These are phyloP conservation scores for Boletus subparvulus DNA, from an alignment of 768 basidiomycete species.

Conservation along the genomic window DNA sequence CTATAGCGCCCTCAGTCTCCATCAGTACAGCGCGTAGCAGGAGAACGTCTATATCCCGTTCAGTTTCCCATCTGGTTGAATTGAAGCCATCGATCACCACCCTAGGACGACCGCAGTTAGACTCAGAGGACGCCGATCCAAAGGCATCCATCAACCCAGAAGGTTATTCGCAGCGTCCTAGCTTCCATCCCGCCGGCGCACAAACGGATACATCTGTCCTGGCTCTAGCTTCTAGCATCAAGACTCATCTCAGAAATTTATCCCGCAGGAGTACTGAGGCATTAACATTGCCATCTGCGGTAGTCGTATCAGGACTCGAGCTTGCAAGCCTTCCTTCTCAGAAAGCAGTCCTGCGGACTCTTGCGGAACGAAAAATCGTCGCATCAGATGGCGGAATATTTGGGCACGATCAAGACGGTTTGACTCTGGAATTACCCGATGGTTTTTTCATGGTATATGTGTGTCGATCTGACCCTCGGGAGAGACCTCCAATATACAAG, in stretches of 20 bases:
- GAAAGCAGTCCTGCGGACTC: slow-evolving; percentile 51
- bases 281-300: slow-evolving; percentile 49
- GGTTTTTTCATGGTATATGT: slow-evolving; percentile 74
- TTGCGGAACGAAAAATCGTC: slow-evolving; percentile 51
- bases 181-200: slow-evolving; percentile 4
- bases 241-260: slow-evolving; percentile 7
- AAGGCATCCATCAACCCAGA: background rate
- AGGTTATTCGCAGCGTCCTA: slow-evolving; percentile 4
- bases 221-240: slow-evolving; percentile 10
- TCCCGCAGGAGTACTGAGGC: slow-evolving; percentile 20
- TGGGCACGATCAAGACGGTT: slow-evolving; percentile 26
- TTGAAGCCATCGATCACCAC: slow-evolving; percentile 16
- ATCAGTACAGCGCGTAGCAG: slow-evolving; percentile 27
- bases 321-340: slow-evolving; percentile 54
- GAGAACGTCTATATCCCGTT: slow-evolving; percentile 25
- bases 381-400: slow-evolving; percentile 31
- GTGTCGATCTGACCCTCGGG: slow-evolving; percentile 59
- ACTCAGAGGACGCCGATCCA: slow-evolving; percentile 12
- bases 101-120: slow-evolving; percentile 14
- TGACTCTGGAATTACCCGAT: slow-evolving; percentile 46
- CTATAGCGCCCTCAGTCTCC: slow-evolving; percentile 14
- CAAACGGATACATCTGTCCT: slow-evolving; percentile 20
- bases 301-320: slow-evolving; percentile 75
- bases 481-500: slow-evolving; percentile 65
- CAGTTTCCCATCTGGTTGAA: slow-evolving; percentile 20